phyloP scores from a whole-genome alignment of 495 filamentous ascomycete genomes.

The Aspergillus heteromorphus region DNA sequence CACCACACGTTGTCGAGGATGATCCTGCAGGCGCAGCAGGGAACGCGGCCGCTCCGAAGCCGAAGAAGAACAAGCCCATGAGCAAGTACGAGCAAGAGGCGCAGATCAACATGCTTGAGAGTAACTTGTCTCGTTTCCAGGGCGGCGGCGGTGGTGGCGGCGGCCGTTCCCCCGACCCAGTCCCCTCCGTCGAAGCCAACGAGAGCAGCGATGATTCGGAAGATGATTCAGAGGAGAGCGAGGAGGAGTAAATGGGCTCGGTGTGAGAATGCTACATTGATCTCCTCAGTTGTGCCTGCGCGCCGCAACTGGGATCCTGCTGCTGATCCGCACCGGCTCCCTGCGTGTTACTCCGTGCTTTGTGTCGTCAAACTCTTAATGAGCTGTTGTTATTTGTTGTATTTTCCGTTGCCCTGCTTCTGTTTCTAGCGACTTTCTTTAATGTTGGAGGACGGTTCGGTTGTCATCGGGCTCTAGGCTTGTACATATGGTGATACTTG shows the following conservation, averaged over 20 bases:
- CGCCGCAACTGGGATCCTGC: neutral
- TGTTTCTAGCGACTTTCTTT: constrained; percentile 8
- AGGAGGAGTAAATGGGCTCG: constrained; percentile 42
- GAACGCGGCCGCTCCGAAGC: constrained; percentile 53
- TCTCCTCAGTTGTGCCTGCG: neutral
- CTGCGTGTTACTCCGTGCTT: neutral
- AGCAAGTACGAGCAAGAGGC: constrained; percentile 88
- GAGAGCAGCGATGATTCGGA: constrained; percentile 48
- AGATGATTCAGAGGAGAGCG: constrained; percentile 51
- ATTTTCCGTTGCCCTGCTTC: constrained; percentile 4
- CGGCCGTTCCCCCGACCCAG: constrained; percentile 36
- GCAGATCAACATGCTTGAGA: constrained; percentile 73
- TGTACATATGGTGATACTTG: constrained; percentile 9
- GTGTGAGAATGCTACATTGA: neutral
- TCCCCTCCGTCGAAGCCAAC: constrained; percentile 42
- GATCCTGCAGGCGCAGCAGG: constrained; percentile 31
- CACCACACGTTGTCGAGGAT: constrained; percentile 49
- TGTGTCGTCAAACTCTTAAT: constrained; percentile 1
- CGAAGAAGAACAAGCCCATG: constrained; percentile 99
- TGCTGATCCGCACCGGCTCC: no score
- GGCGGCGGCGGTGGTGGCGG: constrained; percentile 29
- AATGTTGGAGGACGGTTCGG: constrained; percentile 8
- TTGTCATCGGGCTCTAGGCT: neutral
- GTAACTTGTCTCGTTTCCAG: constrained; percentile 46
- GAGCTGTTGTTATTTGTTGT: constrained; percentile 26